Percentiles rank a stretch among this genome's conserved stretches.
Evolutionary conservation across 2,329 filamentous ascomycete genomes (phyloP).

Genomic region (Calycina herbarum): DNA sequence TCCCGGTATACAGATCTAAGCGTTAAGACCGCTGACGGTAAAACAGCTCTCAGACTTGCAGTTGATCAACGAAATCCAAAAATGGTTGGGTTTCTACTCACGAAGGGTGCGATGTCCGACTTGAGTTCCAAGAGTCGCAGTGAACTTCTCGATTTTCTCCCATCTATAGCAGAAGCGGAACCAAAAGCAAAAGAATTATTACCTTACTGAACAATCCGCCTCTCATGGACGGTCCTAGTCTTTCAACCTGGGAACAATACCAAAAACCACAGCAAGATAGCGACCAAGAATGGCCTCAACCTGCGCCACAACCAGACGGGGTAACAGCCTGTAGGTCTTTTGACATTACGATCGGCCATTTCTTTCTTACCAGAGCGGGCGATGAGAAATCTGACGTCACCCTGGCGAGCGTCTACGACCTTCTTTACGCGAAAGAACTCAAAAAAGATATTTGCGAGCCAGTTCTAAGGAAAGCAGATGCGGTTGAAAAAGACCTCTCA

Average conservation of each 20-base stretch:
- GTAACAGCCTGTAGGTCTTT: background rate
- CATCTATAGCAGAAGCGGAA: background rate
- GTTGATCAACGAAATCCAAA: background rate
- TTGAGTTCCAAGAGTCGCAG: too few relatives aligned
- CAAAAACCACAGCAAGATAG: background rate
- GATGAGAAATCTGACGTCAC: background rate
- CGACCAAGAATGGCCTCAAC: background rate
- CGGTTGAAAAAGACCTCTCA: background rate
- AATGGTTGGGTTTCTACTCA: background rate
- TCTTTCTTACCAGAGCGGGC: background rate
- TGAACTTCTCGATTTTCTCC: background rate
- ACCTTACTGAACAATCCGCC: background rate
- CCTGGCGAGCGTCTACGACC: background rate
- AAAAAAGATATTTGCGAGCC: background rate
- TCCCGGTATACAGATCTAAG: background rate
- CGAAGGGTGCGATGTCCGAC: background rate
- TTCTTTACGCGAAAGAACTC: background rate
- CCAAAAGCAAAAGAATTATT: background rate
- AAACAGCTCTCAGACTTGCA: background rate
- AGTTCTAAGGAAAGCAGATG: background rate
- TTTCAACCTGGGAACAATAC: background rate
- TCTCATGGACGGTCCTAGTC: background rate
- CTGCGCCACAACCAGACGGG: background rate
- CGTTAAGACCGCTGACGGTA: background rate
- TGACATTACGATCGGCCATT: background rate